phyloP scores from a whole-genome alignment of 176 grass and related monocot species.

The Oryza brachyantha region DNA sequence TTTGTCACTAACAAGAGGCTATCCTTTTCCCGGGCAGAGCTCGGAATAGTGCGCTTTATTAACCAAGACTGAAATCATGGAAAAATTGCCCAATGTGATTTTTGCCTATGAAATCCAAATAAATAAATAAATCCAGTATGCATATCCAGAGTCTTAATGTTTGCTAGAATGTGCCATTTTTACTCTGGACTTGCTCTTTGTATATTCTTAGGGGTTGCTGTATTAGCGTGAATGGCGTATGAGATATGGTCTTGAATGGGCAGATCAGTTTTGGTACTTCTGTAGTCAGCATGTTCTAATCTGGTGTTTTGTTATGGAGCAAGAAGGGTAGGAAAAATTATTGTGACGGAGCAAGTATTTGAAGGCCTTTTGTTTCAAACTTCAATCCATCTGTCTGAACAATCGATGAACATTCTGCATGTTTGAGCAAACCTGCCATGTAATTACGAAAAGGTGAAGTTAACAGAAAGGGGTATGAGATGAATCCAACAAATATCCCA shows the following conservation, averaged over 20 bases:
- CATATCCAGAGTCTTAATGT: no score
- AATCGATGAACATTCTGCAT: not conserved
- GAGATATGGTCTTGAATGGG: not conserved
- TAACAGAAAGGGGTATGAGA: not conserved
- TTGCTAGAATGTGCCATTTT: no score
- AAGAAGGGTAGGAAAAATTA: not conserved
- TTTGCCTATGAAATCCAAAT: not conserved
- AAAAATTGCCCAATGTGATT: not conserved
- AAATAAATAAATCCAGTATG: not conserved
- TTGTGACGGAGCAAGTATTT: no score
- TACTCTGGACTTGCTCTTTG: not conserved
- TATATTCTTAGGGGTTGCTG: not conserved
- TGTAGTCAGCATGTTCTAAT: not conserved
- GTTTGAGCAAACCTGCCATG: not conserved
- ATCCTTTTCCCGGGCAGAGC: not conserved
- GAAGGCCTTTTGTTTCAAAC: no score
- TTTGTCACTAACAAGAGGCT: conserved; percentile 1
- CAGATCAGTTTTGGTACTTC: not conserved
- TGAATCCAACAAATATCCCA: not conserved
- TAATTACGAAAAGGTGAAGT: not conserved
- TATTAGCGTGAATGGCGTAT: not conserved
- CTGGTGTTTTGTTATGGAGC: not conserved
- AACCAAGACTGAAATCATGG: not conserved
- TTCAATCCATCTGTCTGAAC: no score
- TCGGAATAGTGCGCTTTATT: not conserved